Conservation (phyloP, 2,329 filamentous ascomycete genomes). For the Xylariales sp. region DNA sequence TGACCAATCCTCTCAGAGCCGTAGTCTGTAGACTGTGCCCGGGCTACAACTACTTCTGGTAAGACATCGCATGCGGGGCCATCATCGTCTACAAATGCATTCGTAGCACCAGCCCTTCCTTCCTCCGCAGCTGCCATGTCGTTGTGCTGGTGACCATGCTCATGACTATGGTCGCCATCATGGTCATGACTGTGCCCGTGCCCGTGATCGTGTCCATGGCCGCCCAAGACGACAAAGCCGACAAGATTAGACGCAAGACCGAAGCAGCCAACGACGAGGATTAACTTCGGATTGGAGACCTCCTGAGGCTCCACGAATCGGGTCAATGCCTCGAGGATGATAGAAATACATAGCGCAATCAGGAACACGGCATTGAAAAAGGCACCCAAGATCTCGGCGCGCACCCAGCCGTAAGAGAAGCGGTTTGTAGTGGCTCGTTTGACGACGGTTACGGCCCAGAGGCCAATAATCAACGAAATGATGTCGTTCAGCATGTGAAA, state of each 20-base stretch:
- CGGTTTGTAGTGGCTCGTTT: conserved; percentile 86
- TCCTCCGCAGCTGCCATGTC: conserved; percentile 60
- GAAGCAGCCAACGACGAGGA: conserved; percentile 87
- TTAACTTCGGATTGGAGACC: conserved; percentile 85
- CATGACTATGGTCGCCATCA: conserved; percentile 64
- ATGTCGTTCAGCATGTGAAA: conserved; percentile 99
- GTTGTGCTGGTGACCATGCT: conserved; percentile 56
- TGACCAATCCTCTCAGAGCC: conserved; percentile 53
- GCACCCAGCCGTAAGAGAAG: conserved; percentile 98
- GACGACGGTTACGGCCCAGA: conserved; percentile 94
- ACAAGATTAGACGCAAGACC: conserved; percentile 90
- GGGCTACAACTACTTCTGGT: conserved; percentile 70
- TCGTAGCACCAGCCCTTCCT: conserved; percentile 59
- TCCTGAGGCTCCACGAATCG: conserved; percentile 91
- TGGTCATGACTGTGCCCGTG: conserved; percentile 70
- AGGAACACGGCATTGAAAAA: conserved; percentile 98
- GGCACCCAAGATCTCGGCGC: conserved; percentile 94
- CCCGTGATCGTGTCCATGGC: conserved; percentile 86
- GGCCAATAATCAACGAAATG: conserved; percentile 87
- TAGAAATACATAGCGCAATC: conserved; percentile 94
- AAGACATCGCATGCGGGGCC: conserved; percentile 70
- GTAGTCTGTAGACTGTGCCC: conserved; percentile 51
- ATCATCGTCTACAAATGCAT: conserved; percentile 64
- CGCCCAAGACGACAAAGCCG: conserved; percentile 90
- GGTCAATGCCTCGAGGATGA: conserved; percentile 93